Conservation (phyloP, 1,284 basidiomycete species). For the Cryptococcus sp. region DNA sequence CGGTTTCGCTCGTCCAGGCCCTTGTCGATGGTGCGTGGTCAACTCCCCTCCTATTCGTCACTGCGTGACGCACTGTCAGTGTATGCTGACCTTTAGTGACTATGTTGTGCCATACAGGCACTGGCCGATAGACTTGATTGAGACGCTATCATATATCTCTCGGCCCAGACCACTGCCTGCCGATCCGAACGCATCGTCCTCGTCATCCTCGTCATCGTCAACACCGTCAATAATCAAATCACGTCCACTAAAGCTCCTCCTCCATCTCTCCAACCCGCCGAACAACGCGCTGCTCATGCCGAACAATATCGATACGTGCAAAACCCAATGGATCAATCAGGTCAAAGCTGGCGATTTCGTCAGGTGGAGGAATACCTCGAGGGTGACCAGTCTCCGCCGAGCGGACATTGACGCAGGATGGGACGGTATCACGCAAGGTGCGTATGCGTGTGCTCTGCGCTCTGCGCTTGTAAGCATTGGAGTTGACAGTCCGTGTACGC, state of each 20-base stretch:
- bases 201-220: constrained; percentile 14
- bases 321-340: constrained; percentile 88
- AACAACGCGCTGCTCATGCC: constrained; percentile 78
- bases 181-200: constrained; percentile 9
- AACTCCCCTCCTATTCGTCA: not conserved
- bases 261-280: constrained; percentile 75
- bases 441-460: constrained; percentile 42
- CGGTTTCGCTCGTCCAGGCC: constrained; percentile 56
- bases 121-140: constrained; percentile 90
- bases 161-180: constrained; percentile 19
- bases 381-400: constrained; percentile 83
- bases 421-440: constrained; percentile 89
- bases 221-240: constrained; percentile 13
- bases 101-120: too few species aligned
- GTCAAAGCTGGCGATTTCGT: constrained; percentile 94
- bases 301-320: constrained; percentile 76
- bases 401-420: constrained; percentile 90
- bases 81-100: not conserved
- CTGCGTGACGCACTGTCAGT: not conserved
- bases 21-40: constrained; percentile 68
- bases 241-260: constrained; percentile 69
- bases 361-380: constrained; percentile 88
- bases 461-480: not conserved
- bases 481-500: constrained; percentile 43
- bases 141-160: constrained; percentile 63